A percentile compares a stretch with the other conserved stretches of the same genome.
These are phyloP conservation scores for Phoenix dactylifera DNA, from an alignment of 176 grass and related monocot genomes.

Conservation along the genomic window DNA sequence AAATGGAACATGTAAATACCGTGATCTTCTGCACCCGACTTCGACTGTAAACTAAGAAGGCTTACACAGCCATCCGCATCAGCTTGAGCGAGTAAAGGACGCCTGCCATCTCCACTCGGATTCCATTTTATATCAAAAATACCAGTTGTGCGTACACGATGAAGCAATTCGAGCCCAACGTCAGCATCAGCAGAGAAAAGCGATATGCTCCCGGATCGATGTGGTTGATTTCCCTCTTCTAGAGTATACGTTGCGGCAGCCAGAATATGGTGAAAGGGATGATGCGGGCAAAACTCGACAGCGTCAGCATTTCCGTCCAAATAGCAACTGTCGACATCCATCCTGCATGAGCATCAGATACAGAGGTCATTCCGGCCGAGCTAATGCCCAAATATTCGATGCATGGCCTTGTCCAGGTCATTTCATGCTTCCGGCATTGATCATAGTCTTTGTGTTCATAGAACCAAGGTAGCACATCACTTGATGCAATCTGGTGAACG, in stretches of 20 bases:
- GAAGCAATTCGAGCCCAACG: constrained; percentile 37
- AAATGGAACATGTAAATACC: constrained; percentile 6
- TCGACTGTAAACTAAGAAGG: constrained; percentile 32
- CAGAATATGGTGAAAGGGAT: constrained; percentile 48
- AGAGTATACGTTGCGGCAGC: constrained; percentile 82
- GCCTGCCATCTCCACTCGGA: constrained; percentile 13
- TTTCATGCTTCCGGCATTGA: no score
- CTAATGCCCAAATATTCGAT: no score
- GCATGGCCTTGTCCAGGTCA: no score
- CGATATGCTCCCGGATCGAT: constrained; percentile 51
- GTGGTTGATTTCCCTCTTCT: constrained; percentile 37
- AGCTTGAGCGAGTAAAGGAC: constrained; percentile 66
- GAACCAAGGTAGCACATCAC: no score
- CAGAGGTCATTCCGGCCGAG: no score
- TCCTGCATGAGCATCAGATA: constrained; percentile 2
- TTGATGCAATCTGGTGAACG: no score
- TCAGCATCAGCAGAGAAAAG: constrained; percentile 38
- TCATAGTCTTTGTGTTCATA: no score
- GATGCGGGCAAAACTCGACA: constrained; percentile 77
- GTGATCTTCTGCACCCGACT: constrained; percentile 14
- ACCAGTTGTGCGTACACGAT: constrained; percentile 42
- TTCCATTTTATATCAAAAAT: constrained; percentile 93
- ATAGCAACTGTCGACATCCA: constrained; percentile 67
- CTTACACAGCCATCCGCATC: constrained; percentile 60
- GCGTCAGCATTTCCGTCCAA: constrained; percentile 77